phyloP scores from a whole-genome alignment of 2,329 filamentous ascomycete species.

The Cyclaneusma minus region DNA sequence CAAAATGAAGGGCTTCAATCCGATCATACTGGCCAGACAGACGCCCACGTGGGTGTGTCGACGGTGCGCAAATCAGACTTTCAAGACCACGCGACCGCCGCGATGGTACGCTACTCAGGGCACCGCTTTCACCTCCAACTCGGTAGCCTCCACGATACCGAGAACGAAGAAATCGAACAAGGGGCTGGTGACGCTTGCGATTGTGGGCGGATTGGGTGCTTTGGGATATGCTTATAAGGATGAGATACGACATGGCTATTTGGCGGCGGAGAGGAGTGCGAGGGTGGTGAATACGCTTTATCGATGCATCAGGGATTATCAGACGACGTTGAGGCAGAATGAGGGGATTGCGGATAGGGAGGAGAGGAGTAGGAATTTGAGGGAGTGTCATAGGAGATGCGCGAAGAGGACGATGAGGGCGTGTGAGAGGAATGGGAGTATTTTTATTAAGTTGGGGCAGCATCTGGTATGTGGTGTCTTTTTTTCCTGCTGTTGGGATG shows the following conservation, averaged over 20 bases:
- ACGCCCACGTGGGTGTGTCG: too few species aligned
- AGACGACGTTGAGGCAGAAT: constrained; percentile 59
- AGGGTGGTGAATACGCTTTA: constrained; percentile 62
- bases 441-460: constrained; percentile 96
- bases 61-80: too few species aligned
- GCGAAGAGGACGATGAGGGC: constrained; percentile 75
- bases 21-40: too few species aligned
- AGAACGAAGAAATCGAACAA: constrained; percentile 7
- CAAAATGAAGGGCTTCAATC: too few species aligned
- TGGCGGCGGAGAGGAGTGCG: constrained; percentile 60
- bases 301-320: constrained; percentile 87
- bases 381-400: constrained; percentile 81
- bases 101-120: too few species aligned
- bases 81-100: too few species aligned
- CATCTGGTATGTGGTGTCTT: constrained; percentile 45
- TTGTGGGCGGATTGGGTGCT: constrained; percentile 9
- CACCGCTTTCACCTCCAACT: too few species aligned
- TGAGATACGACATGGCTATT: constrained; percentile 62
- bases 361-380: constrained; percentile 53
- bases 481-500: constrained; percentile 8
- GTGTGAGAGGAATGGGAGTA: constrained; percentile 89
- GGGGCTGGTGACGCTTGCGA: constrained; percentile 7
- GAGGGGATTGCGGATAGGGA: constrained; percentile 45
- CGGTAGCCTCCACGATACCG: background rate
- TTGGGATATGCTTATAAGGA: constrained; percentile 36